Base-by-base conservation (phyloP, 2,329 filamentous ascomycete species). In the Lasiodiplodia sp. region DNA sequence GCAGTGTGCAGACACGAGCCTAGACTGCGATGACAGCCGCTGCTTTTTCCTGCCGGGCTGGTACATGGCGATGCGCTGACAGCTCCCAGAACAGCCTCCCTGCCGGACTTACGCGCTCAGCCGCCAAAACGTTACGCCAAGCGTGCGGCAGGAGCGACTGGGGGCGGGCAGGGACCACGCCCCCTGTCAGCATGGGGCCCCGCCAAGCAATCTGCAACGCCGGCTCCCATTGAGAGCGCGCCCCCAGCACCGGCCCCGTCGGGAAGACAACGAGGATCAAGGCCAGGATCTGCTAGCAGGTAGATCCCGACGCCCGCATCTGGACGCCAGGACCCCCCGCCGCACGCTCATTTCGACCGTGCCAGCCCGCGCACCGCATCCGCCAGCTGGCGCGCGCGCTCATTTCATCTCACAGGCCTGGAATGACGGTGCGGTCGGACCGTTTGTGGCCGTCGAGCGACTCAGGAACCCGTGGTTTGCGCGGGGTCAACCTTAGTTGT, bases 401-500 rank as follows among this genome's bases (percentile, higher is more conserved):
- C 44, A 47, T 47, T 47, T 47, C 44, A 58, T 31, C 56, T 23
- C 31, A 10, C 56, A 58, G 56, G 56, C 56, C 28, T 47, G 44
- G 44, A 47, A 47, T 47, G 44, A 47, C 44, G 44, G 44, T 47
- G 44, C 44, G 44, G 44, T 47, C 44, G 44, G 44, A 47, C 44
- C 44, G 44, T 47, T 47, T 47, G 44, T 47, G 44, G 44, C 44
- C 44, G 44, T 47, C 44, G n/a, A 47, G 44, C 44, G 44, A 47
- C 44, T 47, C 28, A 58, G 37, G 31, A 58, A 40, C 31, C 55
- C 55, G 44, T 47, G 44, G 51, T 53, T 53, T 28, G 51, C 51
- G 25, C 51, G 58, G 58, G 58, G 58, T 40, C 58, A 63, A 63
- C 58, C 58, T 63, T 63, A 34, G 51, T 53, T 37, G 28, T 58